These are phyloP conservation scores for Jackrogersella minutella DNA, from an alignment of 495 filamentous ascomycete species.

Conservation along the genomic window DNA sequence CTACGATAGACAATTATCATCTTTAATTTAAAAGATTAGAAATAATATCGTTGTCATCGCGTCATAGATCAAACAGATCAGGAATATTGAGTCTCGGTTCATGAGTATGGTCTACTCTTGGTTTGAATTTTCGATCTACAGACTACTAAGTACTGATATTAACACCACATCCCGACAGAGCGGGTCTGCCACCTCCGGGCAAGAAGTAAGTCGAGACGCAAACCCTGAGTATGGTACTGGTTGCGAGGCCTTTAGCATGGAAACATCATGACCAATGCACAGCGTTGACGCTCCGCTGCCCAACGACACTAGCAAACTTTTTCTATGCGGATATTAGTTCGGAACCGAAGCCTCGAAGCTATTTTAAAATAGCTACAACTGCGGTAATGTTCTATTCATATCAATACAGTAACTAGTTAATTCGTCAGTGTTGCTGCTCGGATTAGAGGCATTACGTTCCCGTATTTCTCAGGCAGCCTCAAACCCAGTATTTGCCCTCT, in stretches of 20 bases:
- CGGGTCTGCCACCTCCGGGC: conserved; percentile 1
- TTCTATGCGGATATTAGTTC: conserved; percentile 14
- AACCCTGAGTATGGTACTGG: not conserved
- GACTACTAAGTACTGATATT: not conserved
- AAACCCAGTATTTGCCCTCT: not conserved
- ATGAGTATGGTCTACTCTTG: not conserved
- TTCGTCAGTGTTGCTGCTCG: conserved; percentile 6
- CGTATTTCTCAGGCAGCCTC: conserved; percentile 8
- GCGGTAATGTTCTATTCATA: conserved; percentile 23
- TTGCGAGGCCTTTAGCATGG: not conserved
- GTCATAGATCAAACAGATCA: not conserved
- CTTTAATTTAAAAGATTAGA: not conserved
- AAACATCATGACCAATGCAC: conserved; percentile 11
- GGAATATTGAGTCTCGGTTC: not conserved
- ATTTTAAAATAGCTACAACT: not conserved
- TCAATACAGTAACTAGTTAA: not conserved
- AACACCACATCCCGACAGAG: conserved; percentile 4
- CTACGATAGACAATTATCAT: not conserved
- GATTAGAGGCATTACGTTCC: not conserved
- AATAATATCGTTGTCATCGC: not conserved
- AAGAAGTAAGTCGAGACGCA: not conserved
- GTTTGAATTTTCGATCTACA: not conserved
- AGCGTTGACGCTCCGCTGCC: conserved; percentile 28
- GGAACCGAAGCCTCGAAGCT: conserved; percentile 25
- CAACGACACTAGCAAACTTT: conserved; percentile 33